Base-by-base conservation (phyloP, 1,139 yeast species). In the Sugiyamaella sp. region DNA sequence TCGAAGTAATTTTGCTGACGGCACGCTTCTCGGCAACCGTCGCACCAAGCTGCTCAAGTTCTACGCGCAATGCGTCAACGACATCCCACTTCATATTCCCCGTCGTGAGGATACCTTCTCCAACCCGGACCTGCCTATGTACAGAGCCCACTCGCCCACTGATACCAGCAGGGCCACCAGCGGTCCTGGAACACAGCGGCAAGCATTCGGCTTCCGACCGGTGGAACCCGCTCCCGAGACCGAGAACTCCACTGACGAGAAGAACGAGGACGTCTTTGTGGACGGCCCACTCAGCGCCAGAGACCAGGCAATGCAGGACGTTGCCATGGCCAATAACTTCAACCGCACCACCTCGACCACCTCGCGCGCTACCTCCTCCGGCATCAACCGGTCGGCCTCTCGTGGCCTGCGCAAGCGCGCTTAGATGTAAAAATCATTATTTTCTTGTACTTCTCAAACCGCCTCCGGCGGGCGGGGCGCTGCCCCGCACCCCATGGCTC, bases 1-100 rank as follows among this genome's bases (percentile, higher is more conserved):
- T 54, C 64, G 71, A 50, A 62, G 63, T 57, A 74, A 72, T 62
- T 66, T 65, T 57, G 68, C 70, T 16, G 76, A 74, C 53, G 65
- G 67, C 12, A 58, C 59, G 3, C 53, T 66, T 51, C 67, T 61
- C 47, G 69, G 72, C 17, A 53, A 49, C 39, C 64, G 74, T 22
- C 64, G 72, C 20, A 68, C 71, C 46, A 63, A 62, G 48, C 56
- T 70, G 29, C 52, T 65, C 35, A 66, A 66, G 53, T 71, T 61
- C 63, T 51, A 71, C 17, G 68, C 66, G 16, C 63, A 65, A 48
- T 64, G 70, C 53, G 65, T 72, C 50, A 59, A 63, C 57, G 68
- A 64, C 29, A 67, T 70, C 53, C 72, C 72, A 33, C 63, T 70
- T 51, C 66, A 68, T 49, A 59, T 69, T 14, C 74, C 74, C 21